A percentile compares a stretch with the other conserved stretches of the same genome.
phyloP scores from a whole-genome alignment of 2,329 filamentous ascomycete genomes.

The Paecilomyces variotii region DNA sequence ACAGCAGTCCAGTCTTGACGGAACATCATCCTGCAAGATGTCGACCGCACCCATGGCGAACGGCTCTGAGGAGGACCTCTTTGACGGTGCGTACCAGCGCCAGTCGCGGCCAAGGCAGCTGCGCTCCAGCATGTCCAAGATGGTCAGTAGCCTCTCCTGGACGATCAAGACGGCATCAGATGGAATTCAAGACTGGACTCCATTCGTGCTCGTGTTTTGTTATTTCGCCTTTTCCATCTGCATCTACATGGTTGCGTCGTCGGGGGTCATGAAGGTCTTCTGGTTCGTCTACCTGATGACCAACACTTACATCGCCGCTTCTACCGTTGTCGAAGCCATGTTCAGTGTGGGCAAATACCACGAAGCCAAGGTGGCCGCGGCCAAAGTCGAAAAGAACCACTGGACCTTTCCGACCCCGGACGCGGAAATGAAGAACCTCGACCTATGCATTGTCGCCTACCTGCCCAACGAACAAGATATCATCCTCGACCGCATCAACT shows the following conservation, averaged over 20 bases:
- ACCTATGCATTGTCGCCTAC: constrained; percentile 44
- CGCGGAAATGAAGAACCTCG: constrained; percentile 34
- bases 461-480: constrained; percentile 46
- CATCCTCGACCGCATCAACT: constrained; percentile 40
- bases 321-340: constrained; percentile 35
- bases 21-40: not conserved
- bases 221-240: constrained; percentile 37
- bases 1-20: not conserved
- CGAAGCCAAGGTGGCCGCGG: constrained; percentile 28
- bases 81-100: not conserved
- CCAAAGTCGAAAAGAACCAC: constrained; percentile 29
- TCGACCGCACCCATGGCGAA: not conserved
- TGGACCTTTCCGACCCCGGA: constrained; percentile 37
- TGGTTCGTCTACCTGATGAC: constrained; percentile 39
- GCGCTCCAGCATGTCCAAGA: constrained; percentile 2
- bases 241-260: constrained; percentile 33
- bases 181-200: constrained; percentile 30
- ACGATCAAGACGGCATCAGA: constrained; percentile 4
- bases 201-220: constrained; percentile 32
- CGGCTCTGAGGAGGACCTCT: not conserved
- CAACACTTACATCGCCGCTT: constrained; percentile 38
- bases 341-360: constrained; percentile 30
- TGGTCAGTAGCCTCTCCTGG: constrained; percentile 5
- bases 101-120: constrained; percentile 2
- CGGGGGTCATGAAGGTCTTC: constrained; percentile 30